A percentile compares a stretch with the other conserved stretches of the same genome.
These are phyloP conservation scores for Licmophora abbreviata DNA, from an alignment of 108 stramenopile genomes.

Conservation along the genomic window DNA sequence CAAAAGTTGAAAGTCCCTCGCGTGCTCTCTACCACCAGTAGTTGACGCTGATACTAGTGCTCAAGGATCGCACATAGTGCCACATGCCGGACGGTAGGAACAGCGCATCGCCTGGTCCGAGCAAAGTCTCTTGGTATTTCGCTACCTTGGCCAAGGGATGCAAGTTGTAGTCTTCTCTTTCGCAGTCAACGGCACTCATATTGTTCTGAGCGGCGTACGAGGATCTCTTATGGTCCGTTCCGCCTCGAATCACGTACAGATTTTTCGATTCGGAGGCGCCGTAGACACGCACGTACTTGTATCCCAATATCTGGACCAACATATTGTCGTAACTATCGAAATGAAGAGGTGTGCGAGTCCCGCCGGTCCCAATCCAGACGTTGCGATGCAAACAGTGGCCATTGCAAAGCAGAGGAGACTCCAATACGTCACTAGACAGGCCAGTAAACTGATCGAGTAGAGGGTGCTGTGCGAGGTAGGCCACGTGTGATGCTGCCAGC, in stretches of 20 bases:
- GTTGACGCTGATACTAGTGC: conserved; percentile 44
- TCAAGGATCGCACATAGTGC: conserved; percentile 57
- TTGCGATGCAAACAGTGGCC: too few relatives aligned
- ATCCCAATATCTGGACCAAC: conserved; percentile 68
- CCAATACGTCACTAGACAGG: conserved; percentile 22
- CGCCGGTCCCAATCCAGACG: conserved; percentile 63
- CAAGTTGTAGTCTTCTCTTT: conserved; percentile 34
- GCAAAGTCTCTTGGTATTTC: conserved; percentile 28
- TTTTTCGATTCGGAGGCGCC: conserved; percentile 14
- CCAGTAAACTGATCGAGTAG: conserved; percentile 47
- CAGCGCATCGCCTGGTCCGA: conserved; percentile 55
- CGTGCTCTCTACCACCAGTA: conserved; percentile 54
- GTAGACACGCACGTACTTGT: conserved; percentile 77
- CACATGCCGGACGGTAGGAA: conserved; percentile 53
- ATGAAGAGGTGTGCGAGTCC: conserved; percentile 62
- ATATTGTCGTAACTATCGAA: conserved; percentile 75
- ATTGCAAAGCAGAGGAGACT: conserved; percentile 18
- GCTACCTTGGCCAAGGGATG: conserved; percentile 31
- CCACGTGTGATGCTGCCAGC: conserved; percentile 8
- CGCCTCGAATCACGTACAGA: conserved; percentile 47
- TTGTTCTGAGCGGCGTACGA: conserved; percentile 41
- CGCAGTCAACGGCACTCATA: conserved; percentile 57
- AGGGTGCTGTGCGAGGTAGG: conserved; percentile 54
- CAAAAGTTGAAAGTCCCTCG: too few relatives aligned
- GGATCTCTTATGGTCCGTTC: conserved; percentile 4